Conservation (phyloP, 371 early-diverging fungal species). For the Mucor plumbeus region DNA sequence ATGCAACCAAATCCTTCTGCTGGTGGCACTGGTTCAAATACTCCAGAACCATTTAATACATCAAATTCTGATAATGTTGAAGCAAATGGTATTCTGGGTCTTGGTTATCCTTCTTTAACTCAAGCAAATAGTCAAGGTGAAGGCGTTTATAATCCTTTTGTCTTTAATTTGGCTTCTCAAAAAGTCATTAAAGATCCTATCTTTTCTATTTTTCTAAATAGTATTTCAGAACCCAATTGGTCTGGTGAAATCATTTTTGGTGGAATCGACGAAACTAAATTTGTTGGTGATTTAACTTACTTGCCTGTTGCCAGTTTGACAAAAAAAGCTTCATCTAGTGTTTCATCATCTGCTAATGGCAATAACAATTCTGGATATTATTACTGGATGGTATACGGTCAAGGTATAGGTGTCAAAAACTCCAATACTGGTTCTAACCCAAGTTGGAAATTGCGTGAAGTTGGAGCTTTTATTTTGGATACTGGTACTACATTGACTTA, state of each 20-base stretch:
- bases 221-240: slow-evolving; percentile 34
- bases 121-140: slow-evolving; percentile 38
- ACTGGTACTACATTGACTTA: slow-evolving; percentile 58
- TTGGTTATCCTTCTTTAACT: slow-evolving; percentile 52
- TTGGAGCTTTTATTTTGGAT: slow-evolving; percentile 48
- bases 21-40: slow-evolving; percentile 13
- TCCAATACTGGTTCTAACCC: slow-evolving; percentile 21
- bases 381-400: slow-evolving; percentile 57
- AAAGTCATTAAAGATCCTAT: slow-evolving; percentile 45
- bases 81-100: slow-evolving; percentile 55
- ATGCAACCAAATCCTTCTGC: slow-evolving; percentile 33
- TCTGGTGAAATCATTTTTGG: slow-evolving; percentile 68
- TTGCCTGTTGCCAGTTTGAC: slow-evolving; percentile 44
- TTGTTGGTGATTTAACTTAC: slow-evolving; percentile 55
- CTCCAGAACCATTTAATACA: slow-evolving; percentile 1
- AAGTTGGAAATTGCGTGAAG: slow-evolving; percentile 21
- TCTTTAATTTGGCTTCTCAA: slow-evolving; percentile 44
- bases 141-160: slow-evolving; percentile 44
- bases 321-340: slow-evolving; percentile 6
- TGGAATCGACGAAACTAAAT: slow-evolving; percentile 58
- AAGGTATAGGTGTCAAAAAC: slow-evolving; percentile 40
- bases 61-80: slow-evolving; percentile 31
- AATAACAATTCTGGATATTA: slow-evolving; percentile 27
- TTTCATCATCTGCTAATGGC: neutral
- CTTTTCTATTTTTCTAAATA: slow-evolving; percentile 49